Base-by-base conservation (phyloP, 768 basidiomycete genomes). In the Tricholoma saponaceum region DNA sequence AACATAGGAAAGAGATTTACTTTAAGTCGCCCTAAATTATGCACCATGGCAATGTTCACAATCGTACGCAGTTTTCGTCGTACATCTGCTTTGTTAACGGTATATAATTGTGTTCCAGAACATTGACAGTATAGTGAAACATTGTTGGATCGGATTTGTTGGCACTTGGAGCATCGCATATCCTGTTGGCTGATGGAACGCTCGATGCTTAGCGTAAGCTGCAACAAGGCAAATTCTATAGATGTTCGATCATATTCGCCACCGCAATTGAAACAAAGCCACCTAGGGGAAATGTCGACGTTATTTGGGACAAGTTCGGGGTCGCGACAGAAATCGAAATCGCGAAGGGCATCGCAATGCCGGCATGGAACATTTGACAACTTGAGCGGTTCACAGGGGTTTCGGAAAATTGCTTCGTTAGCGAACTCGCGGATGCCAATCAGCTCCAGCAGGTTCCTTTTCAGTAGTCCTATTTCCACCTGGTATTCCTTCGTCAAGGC, bases 271-370 rank as follows among this genome's bases (percentile, higher is more conserved):
- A 77, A 73, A 66, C 94, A 92, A 13, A 74, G 67, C 92, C 90
- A 94, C 55, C 80, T 83, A 5, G 80, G 76, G 16, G 78, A 74
- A 6, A 79, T 73, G 33, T 80, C 72, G 58, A 73, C 61, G 64
- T 79, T 73, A 61, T 76, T 76, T 9, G 91, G 86, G 43, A 92
- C 76, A 39, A 97, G 79, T 58, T 93, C 90, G 10, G 85, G 80
- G 72, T 98, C 96, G 14, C 96, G 84, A 69, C 96, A 98, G 66
- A 99, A 90, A 70, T 99, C 97, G 65, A 99, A 91, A 69, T 96
- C 94, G 2, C 90, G 84, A 58, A 95, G 79, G 13, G 77, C 73
- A 69, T 94, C 95, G 72, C 92, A 98, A 65, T 87, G 83, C 41
- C 83, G 84, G 69, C 96, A 98, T 28, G 95, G 90, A 35, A 98